These are phyloP conservation scores for Lactarius sp. DNA, from an alignment of 768 basidiomycete genomes.

Conservation along the genomic window DNA sequence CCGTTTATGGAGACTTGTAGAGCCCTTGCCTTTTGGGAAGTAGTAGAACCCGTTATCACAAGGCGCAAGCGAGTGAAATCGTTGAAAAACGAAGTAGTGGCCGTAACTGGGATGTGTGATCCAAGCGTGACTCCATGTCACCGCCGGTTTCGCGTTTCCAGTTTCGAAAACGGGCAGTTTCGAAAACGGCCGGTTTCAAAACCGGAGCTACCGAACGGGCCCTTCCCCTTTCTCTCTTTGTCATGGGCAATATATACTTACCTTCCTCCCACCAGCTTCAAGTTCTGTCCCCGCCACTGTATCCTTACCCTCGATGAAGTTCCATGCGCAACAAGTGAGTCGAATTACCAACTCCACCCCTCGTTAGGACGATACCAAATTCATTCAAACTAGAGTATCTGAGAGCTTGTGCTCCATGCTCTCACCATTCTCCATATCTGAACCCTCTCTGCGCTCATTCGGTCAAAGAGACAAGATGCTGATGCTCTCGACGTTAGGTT, in stretches of 20 bases:
- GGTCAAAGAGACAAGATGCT: background rate
- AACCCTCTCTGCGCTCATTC: background rate
- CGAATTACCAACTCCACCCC: slow-evolving; percentile 18
- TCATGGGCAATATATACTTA: background rate
- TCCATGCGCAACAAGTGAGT: background rate
- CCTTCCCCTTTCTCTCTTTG: slow-evolving; percentile 24
- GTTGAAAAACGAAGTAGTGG: too few species aligned
- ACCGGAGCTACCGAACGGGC: too few species aligned
- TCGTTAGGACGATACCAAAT: slow-evolving; percentile 50
- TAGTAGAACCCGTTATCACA: too few species aligned
- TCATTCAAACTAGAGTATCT: slow-evolving; percentile 92
- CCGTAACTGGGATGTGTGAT: too few species aligned
- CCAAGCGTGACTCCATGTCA: too few species aligned
- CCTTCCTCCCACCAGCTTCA: slow-evolving; percentile 2
- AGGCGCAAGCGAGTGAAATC: too few species aligned
- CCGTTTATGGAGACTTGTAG: too few species aligned
- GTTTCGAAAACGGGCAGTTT: too few species aligned
- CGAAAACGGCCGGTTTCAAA: too few species aligned
- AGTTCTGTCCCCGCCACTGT: background rate
- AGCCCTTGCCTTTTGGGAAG: too few species aligned
- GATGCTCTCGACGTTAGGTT: background rate
- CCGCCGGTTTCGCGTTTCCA: too few species aligned
- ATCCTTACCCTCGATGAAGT: slow-evolving; percentile 22
- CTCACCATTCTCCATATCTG: slow-evolving; percentile 37
- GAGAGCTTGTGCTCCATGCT: slow-evolving; percentile 71